Conservation (phyloP, 2,329 filamentous ascomycete genomes). For the Coniochaeta prunicola region DNA sequence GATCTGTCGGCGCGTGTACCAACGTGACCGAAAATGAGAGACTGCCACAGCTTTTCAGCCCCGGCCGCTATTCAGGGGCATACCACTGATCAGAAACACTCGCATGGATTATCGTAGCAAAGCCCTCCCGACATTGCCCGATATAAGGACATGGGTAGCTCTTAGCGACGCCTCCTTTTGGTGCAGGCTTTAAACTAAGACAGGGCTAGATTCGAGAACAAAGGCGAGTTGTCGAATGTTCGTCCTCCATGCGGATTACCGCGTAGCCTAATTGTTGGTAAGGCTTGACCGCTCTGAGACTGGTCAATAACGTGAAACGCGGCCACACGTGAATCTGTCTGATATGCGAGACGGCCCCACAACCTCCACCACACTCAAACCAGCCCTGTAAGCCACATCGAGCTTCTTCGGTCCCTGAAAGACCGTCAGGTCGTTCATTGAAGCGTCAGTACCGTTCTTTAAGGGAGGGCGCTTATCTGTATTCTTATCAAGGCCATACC, state of each 20-base stretch:
- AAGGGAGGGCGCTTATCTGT: no score
- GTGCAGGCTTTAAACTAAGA: not conserved
- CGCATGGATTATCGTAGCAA: not conserved
- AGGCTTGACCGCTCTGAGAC: no score
- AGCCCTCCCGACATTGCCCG: conserved; percentile 1
- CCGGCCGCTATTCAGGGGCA: not conserved
- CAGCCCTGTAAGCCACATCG: not conserved
- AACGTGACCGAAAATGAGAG: not conserved
- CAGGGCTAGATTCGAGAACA: not conserved
- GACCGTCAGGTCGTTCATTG: no score
- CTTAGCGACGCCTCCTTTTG: not conserved
- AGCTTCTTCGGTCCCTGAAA: not conserved
- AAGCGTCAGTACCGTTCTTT: no score
- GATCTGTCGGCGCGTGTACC: not conserved
- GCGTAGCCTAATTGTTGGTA: no score
- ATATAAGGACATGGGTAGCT: not conserved
- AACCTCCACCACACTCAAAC: not conserved
- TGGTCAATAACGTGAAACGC: not conserved
- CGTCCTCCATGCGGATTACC: no score
- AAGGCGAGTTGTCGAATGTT: not conserved
- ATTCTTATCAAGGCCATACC: no score
- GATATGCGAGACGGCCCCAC: not conserved
- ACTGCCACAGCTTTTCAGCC: not conserved
- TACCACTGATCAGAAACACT: not conserved
- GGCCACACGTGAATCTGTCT: not conserved